Base-by-base conservation (phyloP, 164 flowering plant species). In the Dillenia turbinata region DNA sequence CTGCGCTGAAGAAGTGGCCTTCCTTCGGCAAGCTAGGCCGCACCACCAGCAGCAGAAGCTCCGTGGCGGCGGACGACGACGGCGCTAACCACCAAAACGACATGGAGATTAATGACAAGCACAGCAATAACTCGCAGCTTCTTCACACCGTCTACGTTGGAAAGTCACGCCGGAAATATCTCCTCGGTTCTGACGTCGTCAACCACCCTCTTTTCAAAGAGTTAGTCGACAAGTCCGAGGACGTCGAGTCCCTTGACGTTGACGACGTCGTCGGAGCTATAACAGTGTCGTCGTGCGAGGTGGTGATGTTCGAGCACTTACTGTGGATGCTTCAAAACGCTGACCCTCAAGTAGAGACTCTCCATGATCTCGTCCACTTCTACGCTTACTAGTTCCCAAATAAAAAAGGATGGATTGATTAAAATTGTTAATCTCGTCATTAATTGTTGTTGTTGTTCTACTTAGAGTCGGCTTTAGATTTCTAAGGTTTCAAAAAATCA, bases 261-360 rank as follows among this genome's bases (percentile, higher is more conserved):
- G 40, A 33, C 6, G 40, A 33, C 7, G 40, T 33, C 40, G 7
- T 33, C 12, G 82, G 63, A 9, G 77, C 55, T 9, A 26, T 80
- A 5, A 70, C 72, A 8, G 85, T 88, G 4, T 76, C 81, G 4
- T 76, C 81, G 0, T 93, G 98, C 50, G 98, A 93, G 76, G 97
- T 93, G 9, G 98, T 93, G 11, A 54, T 93, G 75, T 93, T 93
- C 55, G 96, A 93, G 57, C 98, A 93, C 71, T 71, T 93, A 69
- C 80, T 93, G 10, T 93, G 98, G 98, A 90, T 90, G 97, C 83
- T 93, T 2, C 81, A 93, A 51, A 87, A 81, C 63, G 83, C 81
- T 8, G 93, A 80, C 54, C 79, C 84, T 9, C 87, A 78, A 54
- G 74, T 77, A 44, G 97, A 83, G 16, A 79, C 92, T 44, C 59